Conservation (phyloP, 768 basidiomycete genomes). For the Pisolithus microcarpus region DNA sequence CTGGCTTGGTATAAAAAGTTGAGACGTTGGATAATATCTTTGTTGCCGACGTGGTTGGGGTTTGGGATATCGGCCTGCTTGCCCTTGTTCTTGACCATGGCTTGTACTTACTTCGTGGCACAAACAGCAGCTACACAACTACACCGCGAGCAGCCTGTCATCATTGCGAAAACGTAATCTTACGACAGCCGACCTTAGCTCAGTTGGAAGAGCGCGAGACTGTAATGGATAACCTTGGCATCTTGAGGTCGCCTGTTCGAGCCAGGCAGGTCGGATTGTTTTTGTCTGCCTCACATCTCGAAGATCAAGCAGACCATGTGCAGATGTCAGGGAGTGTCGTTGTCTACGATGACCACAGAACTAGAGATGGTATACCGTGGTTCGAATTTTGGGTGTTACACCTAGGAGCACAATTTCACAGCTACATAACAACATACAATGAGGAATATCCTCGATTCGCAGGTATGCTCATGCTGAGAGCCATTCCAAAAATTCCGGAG, state of each 20-base stretch:
- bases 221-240: constrained; percentile 29
- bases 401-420: not conserved
- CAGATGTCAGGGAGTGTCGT: too few species aligned
- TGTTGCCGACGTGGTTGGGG: constrained; percentile 51
- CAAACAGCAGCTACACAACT: not conserved
- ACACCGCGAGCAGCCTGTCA: constrained; percentile 14
- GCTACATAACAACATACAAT: not conserved
- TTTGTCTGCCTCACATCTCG: not conserved
- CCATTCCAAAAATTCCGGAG: constrained; percentile 94
- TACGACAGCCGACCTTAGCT: constrained; percentile 23
- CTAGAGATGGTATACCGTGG: too few species aligned
- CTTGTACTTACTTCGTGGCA: not conserved
- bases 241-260: constrained; percentile 43
- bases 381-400: not conserved
- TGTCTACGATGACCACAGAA: too few species aligned
- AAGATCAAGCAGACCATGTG: too few species aligned
- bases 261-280: constrained; percentile 31
- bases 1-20: constrained; percentile 85
- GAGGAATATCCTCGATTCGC: not conserved
- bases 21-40: constrained; percentile 74
- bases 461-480: constrained; percentile 30
- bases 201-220: constrained; percentile 49
- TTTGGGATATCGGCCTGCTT: constrained; percentile 49
- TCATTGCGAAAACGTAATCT: not conserved
- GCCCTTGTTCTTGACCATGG: constrained; percentile 61